A percentile compares a stretch with the other conserved stretches of the same genome.
These are phyloP conservation scores for Coniochaeta pulveracea DNA, from an alignment of 2,329 filamentous ascomycete genomes.

Conservation along the genomic window DNA sequence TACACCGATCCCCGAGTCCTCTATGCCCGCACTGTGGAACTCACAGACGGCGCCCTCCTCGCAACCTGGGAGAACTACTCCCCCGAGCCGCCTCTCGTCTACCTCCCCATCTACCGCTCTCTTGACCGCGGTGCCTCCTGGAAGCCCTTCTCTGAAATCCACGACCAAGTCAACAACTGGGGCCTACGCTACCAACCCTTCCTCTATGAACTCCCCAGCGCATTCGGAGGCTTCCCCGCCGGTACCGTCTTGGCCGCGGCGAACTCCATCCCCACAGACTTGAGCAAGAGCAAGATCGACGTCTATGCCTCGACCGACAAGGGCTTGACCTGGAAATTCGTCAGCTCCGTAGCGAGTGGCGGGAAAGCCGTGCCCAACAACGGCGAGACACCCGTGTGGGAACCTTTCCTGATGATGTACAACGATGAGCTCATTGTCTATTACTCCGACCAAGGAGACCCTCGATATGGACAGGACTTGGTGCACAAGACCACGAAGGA, in stretches of 20 bases:
- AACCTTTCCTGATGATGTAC: constrained; percentile 53
- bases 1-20: constrained; percentile 31
- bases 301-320: constrained; percentile 53
- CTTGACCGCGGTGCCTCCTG: constrained; percentile 47
- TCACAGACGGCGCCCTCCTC: constrained; percentile 33
- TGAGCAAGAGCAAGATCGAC: constrained; percentile 55
- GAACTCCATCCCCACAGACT: constrained; percentile 42
- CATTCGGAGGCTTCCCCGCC: constrained; percentile 43
- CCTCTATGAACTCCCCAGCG: constrained; percentile 49
- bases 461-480: constrained; percentile 56
- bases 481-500: constrained; percentile 51
- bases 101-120: constrained; percentile 43
- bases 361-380: constrained; percentile 52
- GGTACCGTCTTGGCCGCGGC: constrained; percentile 55
- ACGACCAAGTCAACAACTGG: constrained; percentile 52
- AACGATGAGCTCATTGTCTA: constrained; percentile 50
- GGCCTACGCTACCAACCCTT: constrained; percentile 61
- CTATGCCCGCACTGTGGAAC: constrained; percentile 31
- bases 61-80: constrained; percentile 47
- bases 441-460: constrained; percentile 62
- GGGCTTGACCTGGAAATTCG: constrained; percentile 54
- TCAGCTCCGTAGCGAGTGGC: constrained; percentile 53
- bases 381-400: constrained; percentile 59
- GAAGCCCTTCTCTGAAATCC: constrained; percentile 50
- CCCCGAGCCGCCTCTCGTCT: constrained; percentile 40